phyloP scores from a whole-genome alignment of 2,329 filamentous ascomycete genomes.

The Ophiocordyceps australis region DNA sequence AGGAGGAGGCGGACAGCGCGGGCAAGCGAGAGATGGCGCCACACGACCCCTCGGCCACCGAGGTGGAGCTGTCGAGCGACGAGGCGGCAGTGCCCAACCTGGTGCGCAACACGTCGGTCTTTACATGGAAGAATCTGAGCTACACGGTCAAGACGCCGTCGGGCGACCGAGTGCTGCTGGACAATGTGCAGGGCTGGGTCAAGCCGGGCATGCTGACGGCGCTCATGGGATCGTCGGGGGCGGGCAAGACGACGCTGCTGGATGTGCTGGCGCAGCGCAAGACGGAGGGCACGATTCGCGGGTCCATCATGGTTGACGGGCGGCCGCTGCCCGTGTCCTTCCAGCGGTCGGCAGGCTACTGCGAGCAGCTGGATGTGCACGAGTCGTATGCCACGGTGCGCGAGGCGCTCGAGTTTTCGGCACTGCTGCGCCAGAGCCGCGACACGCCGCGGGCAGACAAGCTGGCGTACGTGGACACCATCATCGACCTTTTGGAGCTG shows the following conservation, averaged over 20 bases:
- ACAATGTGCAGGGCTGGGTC: slow-evolving; percentile 70
- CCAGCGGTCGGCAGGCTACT: slow-evolving; percentile 64
- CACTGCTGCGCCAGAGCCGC: slow-evolving; percentile 52
- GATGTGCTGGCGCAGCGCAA: slow-evolving; percentile 69
- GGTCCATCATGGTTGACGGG: slow-evolving; percentile 62
- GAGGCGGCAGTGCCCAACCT: slow-evolving; percentile 15
- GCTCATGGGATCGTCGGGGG: slow-evolving; percentile 67
- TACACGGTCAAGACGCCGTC: slow-evolving; percentile 47
- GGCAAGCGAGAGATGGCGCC: slow-evolving; percentile 6
- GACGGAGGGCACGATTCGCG: slow-evolving; percentile 58
- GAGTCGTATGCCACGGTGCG: slow-evolving; percentile 55
- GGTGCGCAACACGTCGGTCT: slow-evolving; percentile 45
- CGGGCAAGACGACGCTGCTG: slow-evolving; percentile 71
- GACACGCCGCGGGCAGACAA: slow-evolving; percentile 49
- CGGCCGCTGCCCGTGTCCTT: slow-evolving; percentile 53
- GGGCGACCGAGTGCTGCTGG: slow-evolving; percentile 50
- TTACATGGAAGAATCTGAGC: slow-evolving; percentile 56
- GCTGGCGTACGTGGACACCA: slow-evolving; percentile 57
- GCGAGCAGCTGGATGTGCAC: slow-evolving; percentile 68
- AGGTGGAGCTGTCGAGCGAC: neutral
- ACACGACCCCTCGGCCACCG: slow-evolving; percentile 1
- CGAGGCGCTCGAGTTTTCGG: slow-evolving; percentile 59
- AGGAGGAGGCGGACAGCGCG: slow-evolving; percentile 27
- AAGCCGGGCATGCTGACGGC: slow-evolving; percentile 64
- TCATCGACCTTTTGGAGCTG: slow-evolving; percentile 45